Base-by-base conservation (phyloP, 2,329 filamentous ascomycete species). In the Drechslerella dactyloides region DNA sequence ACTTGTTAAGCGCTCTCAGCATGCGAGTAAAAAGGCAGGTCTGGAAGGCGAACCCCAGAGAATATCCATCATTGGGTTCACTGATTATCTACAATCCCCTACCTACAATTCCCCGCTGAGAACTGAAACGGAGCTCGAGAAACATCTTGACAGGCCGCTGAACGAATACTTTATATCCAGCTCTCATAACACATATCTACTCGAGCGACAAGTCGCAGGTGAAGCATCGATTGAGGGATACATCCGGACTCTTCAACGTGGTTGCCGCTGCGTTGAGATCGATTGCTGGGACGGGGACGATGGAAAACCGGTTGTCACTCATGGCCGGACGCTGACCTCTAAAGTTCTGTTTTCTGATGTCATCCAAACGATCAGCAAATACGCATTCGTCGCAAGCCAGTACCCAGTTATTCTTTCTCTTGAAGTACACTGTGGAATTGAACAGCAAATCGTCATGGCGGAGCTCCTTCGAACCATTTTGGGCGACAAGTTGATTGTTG, bases 121-220 rank as follows among this genome's bases (percentile, higher is more conserved):
- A 33, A n/a, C 21, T 19, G 13, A 85, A 46, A 83, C 85, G 72
- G 84, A 86, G n/a, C 80, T 85, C 11, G 65, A 73, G 4, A 61
- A 69, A 27, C 60, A 48, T 4, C 86, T 97, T 61, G 87, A 96
- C 77, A 87, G 90, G 23, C 94, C 94, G 0, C 82, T 97, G 79
- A 96, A 96, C 78, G 93, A 97, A 78, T 99, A 99, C 80, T 97
- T 92, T 82, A 94, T 99, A 75, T 97, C 93, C 0, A 97, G 93
- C 82, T 97, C 94, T 1, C 94, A 99, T 83, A 99, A 99, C 80
- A 99, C 94, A 0, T 99, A 99, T 77, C 87, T 99, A 0, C 84
- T 96, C 2, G 94, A 94, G 13, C 88, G 93, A 60, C 94, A 99
- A 79, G 88, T 97, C 1, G 89, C 88, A 10, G 93, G 93, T 27